Evolutionary conservation across 1,284 basidiomycete species (phyloP), one percentile per base, ranked within the genome.

Genomic region (Paramarasmius palmivorus): DNA sequence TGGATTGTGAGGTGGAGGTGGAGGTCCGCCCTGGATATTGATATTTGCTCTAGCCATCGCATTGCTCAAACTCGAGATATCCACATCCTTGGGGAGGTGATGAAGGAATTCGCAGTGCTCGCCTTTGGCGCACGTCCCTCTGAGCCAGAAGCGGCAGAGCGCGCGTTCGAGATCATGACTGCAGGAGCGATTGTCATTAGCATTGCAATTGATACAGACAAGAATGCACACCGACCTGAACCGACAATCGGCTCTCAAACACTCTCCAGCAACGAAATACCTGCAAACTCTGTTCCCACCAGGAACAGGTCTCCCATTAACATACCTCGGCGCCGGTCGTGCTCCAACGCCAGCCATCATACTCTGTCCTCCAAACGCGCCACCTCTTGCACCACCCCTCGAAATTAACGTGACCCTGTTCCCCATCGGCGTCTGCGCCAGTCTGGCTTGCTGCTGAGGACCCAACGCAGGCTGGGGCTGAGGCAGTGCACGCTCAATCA

Each of bases 201-300:
- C 50, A 38, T 53, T 20, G 40, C 7, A 46, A 25, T 17, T 23
- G 39, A n/a, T 46, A 54, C 5, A 17, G 40, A 23, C 14, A 12
- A 12, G 34, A 54, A n/a, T n/a, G n/a, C n/a, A n/a, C 49, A 65
- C 82, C 64, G 59, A 94, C 93, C 93, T 96, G 76, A 98, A 99
- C 56, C 95, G 86, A 74, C 97, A 99, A 73, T 99, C 96, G 49
- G 93, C 92, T 49, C 96, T 77, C 52, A 98, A 76, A 68, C 96
- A 99, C 71, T 98, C 95, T 17, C 97, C 97, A 6, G 93, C 93
- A 35, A 99, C 81, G 70, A 95, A 99, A 71, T 98, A 99, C 53
- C 97, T 80, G 69, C 96, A 99, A 37, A 99, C 95, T 52, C 89
- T 75, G 62, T 86, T 86, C 5, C 85, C 84, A 42, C 80, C 79